These are phyloP conservation scores for Aspergillus transmontanensis DNA, from an alignment of 2,329 filamentous ascomycete species.

Conservation along the genomic window DNA sequence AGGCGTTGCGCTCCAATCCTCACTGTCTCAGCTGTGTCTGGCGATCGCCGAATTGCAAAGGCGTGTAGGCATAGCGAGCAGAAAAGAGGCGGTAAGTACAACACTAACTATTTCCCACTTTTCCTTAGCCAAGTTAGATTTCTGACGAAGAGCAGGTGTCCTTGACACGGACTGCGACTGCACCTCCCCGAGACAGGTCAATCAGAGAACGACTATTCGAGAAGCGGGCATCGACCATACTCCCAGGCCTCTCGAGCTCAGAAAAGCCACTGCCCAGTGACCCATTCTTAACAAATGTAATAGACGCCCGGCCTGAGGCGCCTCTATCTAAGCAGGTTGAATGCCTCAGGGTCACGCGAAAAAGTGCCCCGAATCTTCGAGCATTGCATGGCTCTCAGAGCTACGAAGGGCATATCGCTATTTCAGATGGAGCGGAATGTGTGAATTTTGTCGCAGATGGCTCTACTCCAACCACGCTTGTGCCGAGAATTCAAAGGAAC, in stretches of 20 bases:
- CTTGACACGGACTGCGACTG: conserved; percentile 18
- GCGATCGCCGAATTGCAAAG: conserved; percentile 85
- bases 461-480: conserved; percentile 12
- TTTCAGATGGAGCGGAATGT: conserved; percentile 25
- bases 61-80: conserved; percentile 79
- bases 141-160: conserved; percentile 21
- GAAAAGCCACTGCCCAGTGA: conserved; percentile 37
- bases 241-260: conserved; percentile 6
- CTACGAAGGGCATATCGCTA: conserved; percentile 14
- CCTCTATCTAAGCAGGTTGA: conserved; percentile 13
- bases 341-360: conserved; percentile 15
- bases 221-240: conserved; percentile 14
- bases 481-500: conserved; percentile 20
- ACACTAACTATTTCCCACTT: neutral
- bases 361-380: conserved; percentile 22
- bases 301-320: conserved; percentile 9
- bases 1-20: conserved; percentile 68
- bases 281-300: conserved; percentile 18
- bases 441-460: conserved; percentile 23
- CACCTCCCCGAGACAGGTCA: conserved; percentile 22
- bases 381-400: conserved; percentile 16
- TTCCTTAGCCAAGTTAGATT: neutral
- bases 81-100: conserved; percentile 67
- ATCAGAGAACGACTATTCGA: conserved; percentile 29
- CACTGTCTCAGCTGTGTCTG: conserved; percentile 71